phyloP scores from a whole-genome alignment of 2,329 filamentous ascomycete genomes.

The Ophiostoma australiae region DNA sequence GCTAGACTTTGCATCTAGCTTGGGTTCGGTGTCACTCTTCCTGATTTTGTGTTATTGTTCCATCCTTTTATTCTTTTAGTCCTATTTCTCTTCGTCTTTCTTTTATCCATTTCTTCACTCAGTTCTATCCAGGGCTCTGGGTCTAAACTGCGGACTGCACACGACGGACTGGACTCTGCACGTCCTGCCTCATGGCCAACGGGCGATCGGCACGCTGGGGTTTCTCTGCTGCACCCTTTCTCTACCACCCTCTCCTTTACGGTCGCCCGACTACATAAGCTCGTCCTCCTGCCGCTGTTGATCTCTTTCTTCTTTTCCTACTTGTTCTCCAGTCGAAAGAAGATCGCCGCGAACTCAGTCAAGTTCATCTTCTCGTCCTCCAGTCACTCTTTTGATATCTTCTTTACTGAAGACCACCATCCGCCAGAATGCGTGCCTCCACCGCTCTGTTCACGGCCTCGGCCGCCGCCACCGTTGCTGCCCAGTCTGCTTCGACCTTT shows the following conservation, averaged over 20 bases:
- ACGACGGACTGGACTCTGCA: background rate
- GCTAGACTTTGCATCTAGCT: conserved; percentile 7
- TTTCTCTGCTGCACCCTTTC: background rate
- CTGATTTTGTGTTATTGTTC: background rate
- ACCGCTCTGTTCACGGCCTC: conserved; percentile 24
- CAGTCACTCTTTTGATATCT: conserved; percentile 5
- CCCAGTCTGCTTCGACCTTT: conserved; percentile 23
- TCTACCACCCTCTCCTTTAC: background rate
- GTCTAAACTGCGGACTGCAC: background rate
- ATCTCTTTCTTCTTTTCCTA: conserved; percentile 5
- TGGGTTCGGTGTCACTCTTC: background rate
- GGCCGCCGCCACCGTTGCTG: conserved; percentile 26
- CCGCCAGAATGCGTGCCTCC: conserved; percentile 21
- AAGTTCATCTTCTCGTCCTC: background rate
- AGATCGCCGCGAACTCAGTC: background rate
- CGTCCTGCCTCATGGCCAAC: conserved; percentile 3
- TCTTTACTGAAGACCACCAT: background rate
- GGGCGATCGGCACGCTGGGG: background rate
- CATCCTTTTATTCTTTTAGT: background rate
- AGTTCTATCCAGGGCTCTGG: background rate
- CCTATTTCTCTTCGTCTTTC: background rate
- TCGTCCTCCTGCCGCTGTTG: conserved; percentile 8
- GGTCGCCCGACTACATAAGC: background rate
- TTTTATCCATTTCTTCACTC: background rate
- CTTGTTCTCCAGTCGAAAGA: conserved; percentile 6